Base-by-base conservation (phyloP, 2,329 filamentous ascomycete genomes). In the Neopestalotiopsis clavispora region DNA sequence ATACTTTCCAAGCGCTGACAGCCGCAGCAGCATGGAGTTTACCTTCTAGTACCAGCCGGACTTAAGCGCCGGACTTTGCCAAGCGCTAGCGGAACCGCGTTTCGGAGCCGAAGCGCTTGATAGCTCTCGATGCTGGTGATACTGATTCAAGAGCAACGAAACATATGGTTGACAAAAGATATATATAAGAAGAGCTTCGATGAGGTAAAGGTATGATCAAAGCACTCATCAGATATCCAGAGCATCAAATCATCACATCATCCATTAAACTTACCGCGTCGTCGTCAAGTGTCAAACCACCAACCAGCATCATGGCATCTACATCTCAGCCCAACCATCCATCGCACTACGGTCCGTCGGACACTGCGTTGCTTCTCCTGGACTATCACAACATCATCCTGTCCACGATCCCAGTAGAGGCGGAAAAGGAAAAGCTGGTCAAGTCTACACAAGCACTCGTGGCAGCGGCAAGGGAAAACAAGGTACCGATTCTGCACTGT, bases 401-500 rank as follows among this genome's bases (percentile, higher is more conserved):
- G 10, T 34, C 60, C 42, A 71, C 70, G 65, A 66, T 72, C 1
- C 63, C 45, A 12, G 64, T 60, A 38, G 59, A 64, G 4, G 20
- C 4, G 2, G 49, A 23, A 7, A 72, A 66, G 13, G 59, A 72
- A 7, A 66, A 38, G 17, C 42, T 73, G 13, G 38, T 71, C 38
- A 57, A 62, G 0, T 64, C 71, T 4, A 63, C 60, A n/a, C 63
- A 72, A 28, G 42, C 40, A 12, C 69, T 73, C 12, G 59, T 72
- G 13, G 32, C 42, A 5, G 59, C 71, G 2, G 71, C 71, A 3
- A 70, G 70, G 2, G 20, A 69, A 32, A 70, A 67, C 66, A 67
- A 71, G 62, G 65, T 68, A 20, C 66, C 70, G 40, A 68, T 73
- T 59, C n/a, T 73, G 2, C 71, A 73, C 67, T 73, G 71, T 42